Evolutionary conservation across 257 asterid genomes (phyloP).

Genomic region (Fraxinus americana): DNA sequence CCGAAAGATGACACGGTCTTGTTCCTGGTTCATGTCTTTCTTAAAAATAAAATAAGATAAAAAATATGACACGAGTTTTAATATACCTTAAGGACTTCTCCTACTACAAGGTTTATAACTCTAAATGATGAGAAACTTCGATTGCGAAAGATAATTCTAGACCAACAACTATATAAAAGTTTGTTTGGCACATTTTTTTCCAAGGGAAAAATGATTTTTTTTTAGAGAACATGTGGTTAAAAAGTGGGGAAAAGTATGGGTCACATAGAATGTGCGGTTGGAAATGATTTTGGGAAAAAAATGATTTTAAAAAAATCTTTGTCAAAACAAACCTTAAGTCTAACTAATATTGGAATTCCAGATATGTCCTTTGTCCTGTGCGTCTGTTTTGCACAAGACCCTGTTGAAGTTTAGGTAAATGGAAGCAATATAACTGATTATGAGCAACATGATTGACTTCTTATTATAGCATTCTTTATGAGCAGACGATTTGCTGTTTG

Average conservation of each 20-base stretch:
- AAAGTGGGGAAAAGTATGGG: too few species aligned
- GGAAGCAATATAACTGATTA: neutral
- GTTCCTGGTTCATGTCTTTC: neutral
- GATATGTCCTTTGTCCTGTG: neutral
- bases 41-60: neutral
- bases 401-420: neutral
- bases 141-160: neutral
- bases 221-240: too few species aligned
- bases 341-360: neutral
- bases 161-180: neutral
- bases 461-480: conserved; percentile 23
- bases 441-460: conserved; percentile 17
- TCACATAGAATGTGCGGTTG: too few species aligned
- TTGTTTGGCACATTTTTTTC: too few species aligned
- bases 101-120: neutral
- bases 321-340: neutral
- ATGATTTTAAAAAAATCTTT: too few species aligned
- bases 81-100: neutral
- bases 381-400: neutral
- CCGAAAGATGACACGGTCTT: neutral
- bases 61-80: neutral
- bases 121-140: neutral
- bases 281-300: too few species aligned
- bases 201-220: too few species aligned
- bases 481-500: conserved; percentile 89